Percentiles rank a stretch among this genome's conserved stretches.
phyloP scores from a whole-genome alignment of 345 rosid genomes.

The Acer saccharum region DNA sequence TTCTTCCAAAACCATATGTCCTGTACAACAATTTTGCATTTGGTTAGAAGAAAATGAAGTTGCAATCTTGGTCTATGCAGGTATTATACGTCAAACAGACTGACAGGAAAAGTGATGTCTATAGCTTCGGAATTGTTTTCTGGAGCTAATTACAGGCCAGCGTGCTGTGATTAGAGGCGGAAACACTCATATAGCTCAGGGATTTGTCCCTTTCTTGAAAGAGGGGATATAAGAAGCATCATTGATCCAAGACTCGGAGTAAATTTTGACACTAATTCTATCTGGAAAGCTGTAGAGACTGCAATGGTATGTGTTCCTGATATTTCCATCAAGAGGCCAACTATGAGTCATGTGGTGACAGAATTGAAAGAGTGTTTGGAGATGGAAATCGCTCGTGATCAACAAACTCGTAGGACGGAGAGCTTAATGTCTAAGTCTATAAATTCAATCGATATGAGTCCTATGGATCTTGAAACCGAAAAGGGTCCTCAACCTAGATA shows the following conservation, averaged over 20 bases:
- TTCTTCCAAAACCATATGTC: neutral
- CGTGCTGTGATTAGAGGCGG: slow-evolving; percentile 18
- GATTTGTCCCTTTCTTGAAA: slow-evolving; percentile 19
- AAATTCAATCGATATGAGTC: slow-evolving; percentile 17
- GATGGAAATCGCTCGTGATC: slow-evolving; percentile 16
- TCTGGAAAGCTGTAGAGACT: slow-evolving; percentile 36
- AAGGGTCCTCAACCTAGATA: slow-evolving; percentile 25
- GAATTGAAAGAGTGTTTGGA: slow-evolving; percentile 35
- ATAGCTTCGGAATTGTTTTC: slow-evolving; percentile 43
- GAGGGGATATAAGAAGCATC: slow-evolving; percentile 33
- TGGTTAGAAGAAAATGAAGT: neutral
- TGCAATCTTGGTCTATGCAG: slow-evolving; percentile 14
- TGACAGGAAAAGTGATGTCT: slow-evolving; percentile 40
- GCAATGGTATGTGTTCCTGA: slow-evolving; percentile 35
- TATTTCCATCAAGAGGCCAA: slow-evolving; percentile 30
- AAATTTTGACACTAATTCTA: slow-evolving; percentile 30
- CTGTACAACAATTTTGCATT: neutral
- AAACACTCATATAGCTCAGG: slow-evolving; percentile 19
- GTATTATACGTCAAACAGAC: slow-evolving; percentile 17
- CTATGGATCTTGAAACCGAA: slow-evolving; percentile 17
- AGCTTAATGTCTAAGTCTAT: neutral
- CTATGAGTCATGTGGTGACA: slow-evolving; percentile 31
- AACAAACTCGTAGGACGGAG: neutral
- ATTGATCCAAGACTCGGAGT: slow-evolving; percentile 37
- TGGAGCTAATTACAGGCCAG: slow-evolving; percentile 42